These are phyloP conservation scores for Didymella exigua DNA, from an alignment of 2,329 filamentous ascomycete species.

Conservation along the genomic window DNA sequence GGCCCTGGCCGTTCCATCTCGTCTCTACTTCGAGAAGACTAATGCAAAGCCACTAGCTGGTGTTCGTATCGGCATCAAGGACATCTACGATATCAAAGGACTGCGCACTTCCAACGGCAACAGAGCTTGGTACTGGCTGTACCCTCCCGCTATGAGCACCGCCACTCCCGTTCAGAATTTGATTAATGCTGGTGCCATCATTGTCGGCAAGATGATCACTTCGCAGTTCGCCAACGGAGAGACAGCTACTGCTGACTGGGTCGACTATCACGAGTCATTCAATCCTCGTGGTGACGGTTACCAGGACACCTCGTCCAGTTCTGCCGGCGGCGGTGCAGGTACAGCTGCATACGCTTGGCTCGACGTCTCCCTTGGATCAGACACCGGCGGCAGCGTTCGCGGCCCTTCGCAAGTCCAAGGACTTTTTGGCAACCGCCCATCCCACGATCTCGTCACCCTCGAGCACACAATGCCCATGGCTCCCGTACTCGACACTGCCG, in stretches of 20 bases:
- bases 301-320: constrained; percentile 56
- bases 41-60: constrained; percentile 63
- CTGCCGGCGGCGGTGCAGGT: constrained; percentile 53
- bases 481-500: constrained; percentile 55
- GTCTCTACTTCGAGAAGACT: constrained; percentile 63
- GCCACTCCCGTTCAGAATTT: constrained; percentile 60
- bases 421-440: constrained; percentile 58
- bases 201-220: constrained; percentile 55
- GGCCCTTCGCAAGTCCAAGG: constrained; percentile 57
- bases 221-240: constrained; percentile 55
- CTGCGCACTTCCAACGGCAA: constrained; percentile 63
- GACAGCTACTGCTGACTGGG: constrained; percentile 58
- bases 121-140: constrained; percentile 62
- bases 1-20: constrained; percentile 59
- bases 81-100: constrained; percentile 65
- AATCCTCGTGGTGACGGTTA: constrained; percentile 55
- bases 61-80: constrained; percentile 66
- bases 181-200: constrained; percentile 63
- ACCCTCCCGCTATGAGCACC: constrained; percentile 54
- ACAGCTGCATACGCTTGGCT: constrained; percentile 56
- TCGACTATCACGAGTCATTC: constrained; percentile 53
- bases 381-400: constrained; percentile 59
- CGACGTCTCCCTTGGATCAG: constrained; percentile 57
- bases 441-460: constrained; percentile 54
- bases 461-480: constrained; percentile 57